phyloP scores from a whole-genome alignment of 1,284 basidiomycete genomes.

The Mycena citricolor region DNA sequence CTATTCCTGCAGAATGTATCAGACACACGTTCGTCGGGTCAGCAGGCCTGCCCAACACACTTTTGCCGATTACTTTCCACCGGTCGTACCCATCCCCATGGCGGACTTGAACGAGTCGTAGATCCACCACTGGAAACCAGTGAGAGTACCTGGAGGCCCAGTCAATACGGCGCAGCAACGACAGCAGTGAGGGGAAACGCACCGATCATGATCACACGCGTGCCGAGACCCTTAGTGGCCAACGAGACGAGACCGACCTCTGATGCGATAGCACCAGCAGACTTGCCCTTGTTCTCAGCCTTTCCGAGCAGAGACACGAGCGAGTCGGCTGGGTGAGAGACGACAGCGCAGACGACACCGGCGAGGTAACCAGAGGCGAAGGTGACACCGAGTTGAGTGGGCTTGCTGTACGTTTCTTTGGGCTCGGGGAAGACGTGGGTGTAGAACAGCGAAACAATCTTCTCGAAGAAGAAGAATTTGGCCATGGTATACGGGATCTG shows the following conservation, averaged over 20 bases:
- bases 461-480: conserved; percentile 85
- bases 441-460: conserved; percentile 77
- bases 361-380: conserved; percentile 82
- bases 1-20: conserved; percentile 4
- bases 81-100: conserved; percentile 82
- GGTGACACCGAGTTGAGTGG: conserved; percentile 76
- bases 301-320: conserved; percentile 80
- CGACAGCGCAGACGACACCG: conserved; percentile 79
- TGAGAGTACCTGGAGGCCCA: conserved; percentile 54
- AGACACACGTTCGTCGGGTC: conserved; percentile 14
- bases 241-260: conserved; percentile 65
- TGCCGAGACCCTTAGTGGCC: conserved; percentile 78
- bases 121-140: conserved; percentile 90
- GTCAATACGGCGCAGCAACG: conserved; percentile 17
- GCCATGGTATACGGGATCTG: conserved; percentile 87
- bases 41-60: conserved; percentile 39
- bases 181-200: conserved; percentile 6
- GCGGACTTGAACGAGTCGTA: conserved; percentile 79
- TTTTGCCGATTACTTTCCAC: conserved; percentile 64
- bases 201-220: conserved; percentile 79
- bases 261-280: conserved; percentile 59
- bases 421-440: conserved; percentile 71
- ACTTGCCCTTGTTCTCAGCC: conserved; percentile 74
- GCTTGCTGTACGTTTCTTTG: conserved; percentile 69
- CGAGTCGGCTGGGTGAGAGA: conserved; percentile 81